These are phyloP conservation scores for Ustilago trichophora DNA, from an alignment of 1,284 basidiomycete genomes.

Conservation along the genomic window DNA sequence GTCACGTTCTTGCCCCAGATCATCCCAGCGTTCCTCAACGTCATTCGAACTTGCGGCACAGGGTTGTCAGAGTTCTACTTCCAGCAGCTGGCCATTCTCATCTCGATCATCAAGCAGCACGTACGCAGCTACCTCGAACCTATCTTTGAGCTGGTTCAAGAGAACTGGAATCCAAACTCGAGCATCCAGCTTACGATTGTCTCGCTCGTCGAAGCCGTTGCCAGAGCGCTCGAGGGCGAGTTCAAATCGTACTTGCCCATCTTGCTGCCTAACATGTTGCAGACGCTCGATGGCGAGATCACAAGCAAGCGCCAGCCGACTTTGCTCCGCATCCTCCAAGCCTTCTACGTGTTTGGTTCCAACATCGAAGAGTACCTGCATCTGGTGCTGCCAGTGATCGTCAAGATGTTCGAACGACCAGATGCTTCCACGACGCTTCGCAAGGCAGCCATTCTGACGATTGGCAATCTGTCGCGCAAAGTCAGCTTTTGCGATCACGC, in stretches of 20 bases:
- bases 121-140: slow-evolving; percentile 76
- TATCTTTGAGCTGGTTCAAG: slow-evolving; percentile 65
- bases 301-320: slow-evolving; percentile 71
- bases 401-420: slow-evolving; percentile 86
- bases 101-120: slow-evolving; percentile 97
- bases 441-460: slow-evolving; percentile 88
- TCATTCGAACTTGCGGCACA: slow-evolving; percentile 79
- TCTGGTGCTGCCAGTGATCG: slow-evolving; percentile 92
- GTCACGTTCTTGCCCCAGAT: slow-evolving; percentile 95
- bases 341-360: slow-evolving; percentile 91
- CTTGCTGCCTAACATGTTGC: slow-evolving; percentile 87
- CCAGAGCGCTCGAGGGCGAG: slow-evolving; percentile 92
- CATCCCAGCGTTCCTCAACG: slow-evolving; percentile 91
- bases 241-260: slow-evolving; percentile 97
- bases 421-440: slow-evolving; percentile 81
- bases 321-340: slow-evolving; percentile 88
- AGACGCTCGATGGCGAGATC: slow-evolving; percentile 72
- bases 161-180: slow-evolving; percentile 70
- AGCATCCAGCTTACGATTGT: slow-evolving; percentile 91
- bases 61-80: slow-evolving; percentile 93
- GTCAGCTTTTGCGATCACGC: slow-evolving; percentile 99
- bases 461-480: slow-evolving; percentile 87
- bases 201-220: slow-evolving; percentile 91
- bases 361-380: slow-evolving; percentile 99
- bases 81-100: slow-evolving; percentile 93